Conservation (phyloP, 495 filamentous ascomycete species). For the Elasticomyces elasticus region DNA sequence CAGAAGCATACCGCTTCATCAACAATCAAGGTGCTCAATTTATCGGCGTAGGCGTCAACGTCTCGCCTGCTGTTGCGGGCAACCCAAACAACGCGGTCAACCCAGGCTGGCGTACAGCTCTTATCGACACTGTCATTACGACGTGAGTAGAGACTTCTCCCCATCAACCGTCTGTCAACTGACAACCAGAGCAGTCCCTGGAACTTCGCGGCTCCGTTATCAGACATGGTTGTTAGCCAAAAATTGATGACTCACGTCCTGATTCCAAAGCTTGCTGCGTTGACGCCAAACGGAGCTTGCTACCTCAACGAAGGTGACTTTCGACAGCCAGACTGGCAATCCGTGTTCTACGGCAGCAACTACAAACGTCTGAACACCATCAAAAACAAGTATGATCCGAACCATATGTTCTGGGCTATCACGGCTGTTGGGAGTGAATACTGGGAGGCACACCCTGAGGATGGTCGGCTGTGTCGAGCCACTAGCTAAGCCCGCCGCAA, state of each 20-base stretch:
- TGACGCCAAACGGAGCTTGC: slow-evolving; percentile 14
- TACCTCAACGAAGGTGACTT: slow-evolving; percentile 20
- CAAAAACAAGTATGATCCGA: slow-evolving; percentile 13
- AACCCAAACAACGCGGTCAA: slow-evolving; percentile 47
- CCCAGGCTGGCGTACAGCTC: slow-evolving; percentile 49
- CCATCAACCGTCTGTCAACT: slow-evolving; percentile 1
- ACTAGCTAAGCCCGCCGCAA: too few relatives aligned
- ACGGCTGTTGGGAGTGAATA: slow-evolving; percentile 11
- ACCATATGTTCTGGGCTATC: slow-evolving; percentile 6
- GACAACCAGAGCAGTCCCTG: slow-evolving; percentile 26
- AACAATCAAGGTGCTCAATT: slow-evolving; percentile 37
- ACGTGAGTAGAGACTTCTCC: slow-evolving; percentile 7
- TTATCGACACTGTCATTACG: slow-evolving; percentile 36
- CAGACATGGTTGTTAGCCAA: slow-evolving; percentile 32
- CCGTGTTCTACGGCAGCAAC: slow-evolving; percentile 9
- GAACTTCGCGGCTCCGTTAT: slow-evolving; percentile 36
- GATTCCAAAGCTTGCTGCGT: slow-evolving; percentile 36
- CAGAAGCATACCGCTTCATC: slow-evolving; percentile 33
- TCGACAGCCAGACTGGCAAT: slow-evolving; percentile 5
- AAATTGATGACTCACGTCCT: slow-evolving; percentile 34
- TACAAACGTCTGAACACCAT: slow-evolving; percentile 6
- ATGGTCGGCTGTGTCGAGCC: neutral
- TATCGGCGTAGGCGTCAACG: slow-evolving; percentile 38
- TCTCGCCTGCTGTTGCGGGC: slow-evolving; percentile 33
- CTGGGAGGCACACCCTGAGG: neutral